A percentile compares a stretch with the other conserved stretches of the same genome.
Conservation (phyloP, 352 stramenopile species). For the Phytopythium helicoides region DNA sequence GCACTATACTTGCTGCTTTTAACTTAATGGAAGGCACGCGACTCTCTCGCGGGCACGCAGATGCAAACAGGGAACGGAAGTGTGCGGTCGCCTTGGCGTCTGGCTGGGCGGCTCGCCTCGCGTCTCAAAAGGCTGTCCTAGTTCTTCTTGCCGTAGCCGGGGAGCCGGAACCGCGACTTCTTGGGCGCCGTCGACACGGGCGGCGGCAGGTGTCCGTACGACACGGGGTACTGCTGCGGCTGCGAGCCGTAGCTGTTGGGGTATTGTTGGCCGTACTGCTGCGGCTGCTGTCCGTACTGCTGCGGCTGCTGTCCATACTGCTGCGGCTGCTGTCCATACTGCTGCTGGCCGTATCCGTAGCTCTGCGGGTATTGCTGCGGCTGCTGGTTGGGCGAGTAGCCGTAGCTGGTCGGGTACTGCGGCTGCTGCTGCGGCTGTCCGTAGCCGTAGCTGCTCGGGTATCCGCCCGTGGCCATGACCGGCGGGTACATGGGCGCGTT, state of each 20-base stretch:
- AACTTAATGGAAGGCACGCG: too few relatives aligned
- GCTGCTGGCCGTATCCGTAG: constrained; percentile 10
- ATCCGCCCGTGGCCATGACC: constrained; percentile 40
- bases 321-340: constrained; percentile 19
- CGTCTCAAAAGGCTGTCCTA: constrained; percentile 16
- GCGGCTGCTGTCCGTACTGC: constrained; percentile 22
- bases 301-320: constrained; percentile 23
- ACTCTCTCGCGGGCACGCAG: too few relatives aligned
- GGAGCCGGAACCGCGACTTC: constrained; percentile 70
- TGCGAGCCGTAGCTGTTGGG: constrained; percentile 13
- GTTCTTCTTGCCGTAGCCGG: constrained; percentile 73
- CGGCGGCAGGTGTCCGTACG: constrained; percentile 51
- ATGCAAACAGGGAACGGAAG: too few relatives aligned
- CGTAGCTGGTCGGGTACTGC: constrained; percentile 11
- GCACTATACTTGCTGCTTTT: too few relatives aligned
- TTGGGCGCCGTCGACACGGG: constrained; percentile 53
- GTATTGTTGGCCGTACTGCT: constrained; percentile 16
- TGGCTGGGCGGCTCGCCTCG: too few relatives aligned
- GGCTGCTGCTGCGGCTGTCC: constrained; percentile 10
- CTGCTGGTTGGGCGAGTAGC: constrained; percentile 8
- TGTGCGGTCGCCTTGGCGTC: too few relatives aligned
- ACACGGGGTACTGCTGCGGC: constrained; percentile 51
- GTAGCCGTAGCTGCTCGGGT: constrained; percentile 23
- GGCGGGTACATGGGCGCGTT: constrained; percentile 29
- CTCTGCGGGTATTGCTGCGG: constrained; percentile 7